A percentile compares a stretch with the other conserved stretches of the same genome.
Conservation (phyloP, 2,329 filamentous ascomycete genomes). For the Apiospora koreana region DNA sequence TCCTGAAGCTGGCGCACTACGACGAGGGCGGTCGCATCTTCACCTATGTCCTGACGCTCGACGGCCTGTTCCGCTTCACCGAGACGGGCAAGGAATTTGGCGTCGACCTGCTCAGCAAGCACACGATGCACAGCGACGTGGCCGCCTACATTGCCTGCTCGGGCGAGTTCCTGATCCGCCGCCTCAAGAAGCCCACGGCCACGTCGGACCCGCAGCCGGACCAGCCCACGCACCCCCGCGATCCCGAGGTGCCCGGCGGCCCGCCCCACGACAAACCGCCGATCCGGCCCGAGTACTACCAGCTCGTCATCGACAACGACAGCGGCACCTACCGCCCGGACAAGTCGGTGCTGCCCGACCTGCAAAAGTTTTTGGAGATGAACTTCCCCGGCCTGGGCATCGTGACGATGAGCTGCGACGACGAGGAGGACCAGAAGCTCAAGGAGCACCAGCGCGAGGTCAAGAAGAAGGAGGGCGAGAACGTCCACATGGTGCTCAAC, state of each 20-base stretch:
- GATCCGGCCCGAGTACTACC: constrained; percentile 62
- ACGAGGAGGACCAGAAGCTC: constrained; percentile 69
- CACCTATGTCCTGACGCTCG: constrained; percentile 88
- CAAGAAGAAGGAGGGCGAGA: constrained; percentile 61
- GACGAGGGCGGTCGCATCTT: constrained; percentile 85
- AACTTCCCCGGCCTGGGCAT: constrained; percentile 81
- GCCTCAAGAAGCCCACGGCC: constrained; percentile 54
- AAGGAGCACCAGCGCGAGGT: constrained; percentile 78
- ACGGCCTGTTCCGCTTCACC: constrained; percentile 85
- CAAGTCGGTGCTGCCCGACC: constrained; percentile 68
- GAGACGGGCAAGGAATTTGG: constrained; percentile 96
- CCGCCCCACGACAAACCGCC: constrained; percentile 47
- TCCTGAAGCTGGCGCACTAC: constrained; percentile 83
- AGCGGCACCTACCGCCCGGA: constrained; percentile 91
- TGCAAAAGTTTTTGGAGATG: constrained; percentile 68
- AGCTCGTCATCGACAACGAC: constrained; percentile 93
- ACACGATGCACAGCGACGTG: constrained; percentile 96
- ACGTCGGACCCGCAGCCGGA: constrained; percentile 36
- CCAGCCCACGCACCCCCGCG: constrained; percentile 52
- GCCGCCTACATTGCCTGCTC: constrained; percentile 88
- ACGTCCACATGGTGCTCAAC: constrained; percentile 58
- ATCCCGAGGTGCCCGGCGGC: constrained; percentile 45
- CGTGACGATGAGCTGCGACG: constrained; percentile 76
- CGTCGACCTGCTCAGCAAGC: constrained; percentile 89
- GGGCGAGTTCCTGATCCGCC: constrained; percentile 88